Percentiles rank a stretch among this genome's conserved stretches.
Conservation (phyloP, 2,329 filamentous ascomycete species). For the Diaporthe destruens region DNA sequence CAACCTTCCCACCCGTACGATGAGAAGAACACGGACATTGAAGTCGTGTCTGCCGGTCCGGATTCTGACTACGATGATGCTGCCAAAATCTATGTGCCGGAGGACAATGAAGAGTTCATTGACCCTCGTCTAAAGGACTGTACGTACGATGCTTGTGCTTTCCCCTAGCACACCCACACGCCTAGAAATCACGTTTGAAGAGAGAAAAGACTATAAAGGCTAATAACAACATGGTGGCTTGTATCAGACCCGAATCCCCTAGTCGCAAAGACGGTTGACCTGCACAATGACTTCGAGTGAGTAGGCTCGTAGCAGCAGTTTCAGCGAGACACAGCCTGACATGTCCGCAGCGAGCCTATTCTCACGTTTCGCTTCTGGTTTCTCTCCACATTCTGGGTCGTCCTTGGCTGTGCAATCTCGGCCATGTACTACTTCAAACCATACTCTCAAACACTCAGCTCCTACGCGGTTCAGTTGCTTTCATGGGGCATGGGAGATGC, state of each 20-base stretch:
- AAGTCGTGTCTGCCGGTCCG: slow-evolving; percentile 33
- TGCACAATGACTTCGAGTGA: slow-evolving; percentile 50
- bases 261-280: slow-evolving; percentile 51
- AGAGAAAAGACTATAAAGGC: background rate
- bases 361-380: slow-evolving; percentile 52
- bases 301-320: background rate
- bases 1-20: background rate
- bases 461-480: slow-evolving; percentile 50
- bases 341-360: slow-evolving; percentile 47
- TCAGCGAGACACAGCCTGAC: background rate
- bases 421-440: slow-evolving; percentile 53
- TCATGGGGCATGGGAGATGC: slow-evolving; percentile 50
- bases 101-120: slow-evolving; percentile 48
- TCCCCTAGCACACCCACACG: background rate
- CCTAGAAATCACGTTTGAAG: background rate
- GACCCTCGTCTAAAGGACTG: slow-evolving; percentile 50
- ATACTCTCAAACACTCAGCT: slow-evolving; percentile 46
- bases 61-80: slow-evolving; percentile 42
- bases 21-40: slow-evolving; percentile 35
- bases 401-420: slow-evolving; percentile 48
- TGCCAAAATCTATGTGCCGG: slow-evolving; percentile 45
- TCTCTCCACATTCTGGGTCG: slow-evolving; percentile 50
- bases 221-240: background rate
- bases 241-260: slow-evolving; percentile 47
- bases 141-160: background rate